Evolutionary conservation across 2,329 filamentous ascomycete species (phyloP).

Genomic region (Alternaria novae-zelandiae): DNA sequence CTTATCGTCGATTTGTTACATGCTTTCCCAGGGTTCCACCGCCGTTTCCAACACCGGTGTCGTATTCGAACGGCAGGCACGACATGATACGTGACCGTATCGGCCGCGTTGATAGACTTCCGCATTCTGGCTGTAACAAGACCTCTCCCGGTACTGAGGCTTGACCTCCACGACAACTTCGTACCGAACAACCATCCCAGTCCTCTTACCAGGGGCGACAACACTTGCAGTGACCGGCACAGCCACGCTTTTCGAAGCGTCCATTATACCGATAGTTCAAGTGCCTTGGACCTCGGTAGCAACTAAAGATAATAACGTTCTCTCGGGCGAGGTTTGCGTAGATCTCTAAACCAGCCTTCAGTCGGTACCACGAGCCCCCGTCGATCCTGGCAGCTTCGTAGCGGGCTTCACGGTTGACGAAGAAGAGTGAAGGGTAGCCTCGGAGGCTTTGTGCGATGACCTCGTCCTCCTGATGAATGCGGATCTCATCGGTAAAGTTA

Average conservation of each 20-base stretch:
- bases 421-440: not conserved
- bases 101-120: fast-evolving
- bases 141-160: no score
- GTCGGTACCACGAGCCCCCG: not conserved
- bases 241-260: no score
- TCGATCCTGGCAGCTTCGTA: not conserved
- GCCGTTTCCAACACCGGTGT: not conserved
- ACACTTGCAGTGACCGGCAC: no score
- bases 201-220: no score
- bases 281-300: not conserved
- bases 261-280: no score
- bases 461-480: no score
- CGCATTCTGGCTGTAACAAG: not conserved
- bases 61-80: not conserved
- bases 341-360: not conserved
- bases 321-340: fast-evolving
- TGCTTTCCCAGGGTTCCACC: not conserved
- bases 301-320: fast-evolving
- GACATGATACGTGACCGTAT: fast-evolving
- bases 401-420: not conserved
- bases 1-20: not conserved
- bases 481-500: no score
- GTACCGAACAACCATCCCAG: not conserved
- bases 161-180: no score
- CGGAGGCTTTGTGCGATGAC: no score